Base-by-base conservation (phyloP, 805 yeast genomes). In the Metschnikowia cerradonensis region DNA sequence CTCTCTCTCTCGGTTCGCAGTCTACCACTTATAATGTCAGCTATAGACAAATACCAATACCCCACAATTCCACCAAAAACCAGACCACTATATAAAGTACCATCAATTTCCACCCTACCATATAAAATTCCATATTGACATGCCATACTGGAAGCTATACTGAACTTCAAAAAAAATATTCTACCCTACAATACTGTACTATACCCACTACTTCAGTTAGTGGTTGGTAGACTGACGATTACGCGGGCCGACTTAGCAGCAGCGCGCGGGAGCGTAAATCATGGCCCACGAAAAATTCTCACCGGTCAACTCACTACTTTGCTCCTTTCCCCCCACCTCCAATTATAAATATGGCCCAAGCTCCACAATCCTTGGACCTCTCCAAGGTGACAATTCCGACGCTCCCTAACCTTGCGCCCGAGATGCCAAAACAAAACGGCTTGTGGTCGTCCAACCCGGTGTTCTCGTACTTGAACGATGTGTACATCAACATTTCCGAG, bases 391-490 rank as follows among this genome's bases (percentile, higher is more conserved):
- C 68, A 55, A 64, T 79, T 46, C 78, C 88, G 32, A 78, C 87
- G 14, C 71, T 83, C 54, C 84, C 88, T 41, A 80, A 78, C 40
- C 73, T 82, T 52, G 69, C 81, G 49, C 78, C 82, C 31, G 71
- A 73, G 60, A 76, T 80, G 52, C 79, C 81, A 48, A 77, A 78
- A 57, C 76, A 75, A 43, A 67, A 77, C 52, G 79, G 80, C 11
- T 82, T 87, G 65, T 86, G 91, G 92, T 80, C 89, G 5, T 80
- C 90, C 40, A 88, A 88, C 72, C 96, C 96, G 47, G 80, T 89
- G 44, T 86, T 86, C 65, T 81, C 88, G 52, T 89, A 84, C 72
- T 75, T 87, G 60, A 83, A 87, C 67, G 88, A 86, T 64, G 87
- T 85, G 55, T 86, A 88, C 69, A 79, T 74, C 62, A 80, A 83